Evolutionary conservation across 352 stramenopile genomes (phyloP).

Genomic region (Lagenidium giganteum): DNA sequence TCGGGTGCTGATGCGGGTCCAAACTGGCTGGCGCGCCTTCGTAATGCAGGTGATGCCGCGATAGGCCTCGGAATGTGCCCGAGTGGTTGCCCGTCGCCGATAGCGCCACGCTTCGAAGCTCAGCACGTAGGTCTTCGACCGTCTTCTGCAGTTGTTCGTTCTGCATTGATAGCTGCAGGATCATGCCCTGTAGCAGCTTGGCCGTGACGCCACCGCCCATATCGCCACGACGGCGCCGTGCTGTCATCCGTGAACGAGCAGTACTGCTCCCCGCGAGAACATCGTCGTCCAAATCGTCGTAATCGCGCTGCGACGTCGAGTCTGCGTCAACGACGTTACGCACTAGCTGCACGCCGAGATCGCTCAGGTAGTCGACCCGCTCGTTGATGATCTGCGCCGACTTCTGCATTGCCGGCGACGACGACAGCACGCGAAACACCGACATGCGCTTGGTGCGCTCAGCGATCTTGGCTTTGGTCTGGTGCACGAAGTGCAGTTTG

Average conservation of each 20-base stretch:
- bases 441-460: conserved; percentile 8
- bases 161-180: conserved; percentile 49
- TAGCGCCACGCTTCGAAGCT: conserved; percentile 21
- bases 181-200: conserved; percentile 47
- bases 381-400: conserved; percentile 16
- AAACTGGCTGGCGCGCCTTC: no score
- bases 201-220: no score
- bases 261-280: no score
- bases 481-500: neutral
- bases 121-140: conserved; percentile 32
- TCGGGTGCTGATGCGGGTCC: no score
- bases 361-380: conserved; percentile 14
- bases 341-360: conserved; percentile 17
- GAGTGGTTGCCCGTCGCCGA: conserved; percentile 4
- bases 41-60: no score
- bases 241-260: no score
- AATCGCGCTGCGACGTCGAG: neutral
- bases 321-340: conserved; percentile 15
- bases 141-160: conserved; percentile 45
- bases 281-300: conserved; percentile 1
- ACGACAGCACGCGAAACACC: conserved; percentile 19
- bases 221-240: conserved; percentile 1
- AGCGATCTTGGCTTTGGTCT: neutral
- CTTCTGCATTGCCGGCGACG: conserved; percentile 6
- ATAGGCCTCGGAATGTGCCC: no score